These are phyloP conservation scores for Kodamaea plutei DNA, from an alignment of 1,139 yeast species.

Conservation along the genomic window DNA sequence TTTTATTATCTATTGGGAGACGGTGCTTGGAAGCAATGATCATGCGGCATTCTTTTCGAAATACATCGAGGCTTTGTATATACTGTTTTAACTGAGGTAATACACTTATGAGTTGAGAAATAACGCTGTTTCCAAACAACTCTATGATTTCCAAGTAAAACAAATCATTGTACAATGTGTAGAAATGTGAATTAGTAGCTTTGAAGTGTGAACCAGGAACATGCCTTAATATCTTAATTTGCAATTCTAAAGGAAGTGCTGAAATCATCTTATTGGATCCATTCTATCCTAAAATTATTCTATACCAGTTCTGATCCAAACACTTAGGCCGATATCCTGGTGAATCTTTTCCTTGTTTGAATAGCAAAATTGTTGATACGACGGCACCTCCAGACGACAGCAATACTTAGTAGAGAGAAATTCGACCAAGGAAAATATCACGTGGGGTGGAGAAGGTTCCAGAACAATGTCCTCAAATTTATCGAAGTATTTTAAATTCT, in stretches of 20 bases:
- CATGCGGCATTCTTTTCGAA: conserved; percentile 33
- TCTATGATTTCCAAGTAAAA: conserved; percentile 40
- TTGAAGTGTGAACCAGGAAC: conserved; percentile 43
- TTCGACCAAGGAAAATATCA: no score
- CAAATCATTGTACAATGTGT: conserved; percentile 47
- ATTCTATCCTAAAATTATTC: no score
- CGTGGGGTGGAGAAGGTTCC: no score
- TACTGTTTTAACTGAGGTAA: conserved; percentile 42
- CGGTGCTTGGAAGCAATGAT: conserved; percentile 30
- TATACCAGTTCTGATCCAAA: no score
- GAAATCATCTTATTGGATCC: conserved; percentile 13
- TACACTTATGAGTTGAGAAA: conserved; percentile 24
- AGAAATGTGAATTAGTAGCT: conserved; percentile 39
- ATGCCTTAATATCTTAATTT: conserved; percentile 34
- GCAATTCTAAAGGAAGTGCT: conserved; percentile 48
- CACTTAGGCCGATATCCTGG: no score
- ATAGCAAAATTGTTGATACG: no score
- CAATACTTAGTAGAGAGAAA: no score
- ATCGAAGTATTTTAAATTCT: no score
- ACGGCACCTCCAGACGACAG: no score
- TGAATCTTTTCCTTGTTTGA: no score
- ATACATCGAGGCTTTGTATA: conserved; percentile 46
- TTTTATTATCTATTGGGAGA: conserved; percentile 14
- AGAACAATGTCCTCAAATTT: no score
- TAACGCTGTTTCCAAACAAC: conserved; percentile 41